Percentiles rank a stretch among this genome's conserved stretches.
phyloP scores from a whole-genome alignment of 2,329 filamentous ascomycete genomes.

The Xylariaceae sp. region DNA sequence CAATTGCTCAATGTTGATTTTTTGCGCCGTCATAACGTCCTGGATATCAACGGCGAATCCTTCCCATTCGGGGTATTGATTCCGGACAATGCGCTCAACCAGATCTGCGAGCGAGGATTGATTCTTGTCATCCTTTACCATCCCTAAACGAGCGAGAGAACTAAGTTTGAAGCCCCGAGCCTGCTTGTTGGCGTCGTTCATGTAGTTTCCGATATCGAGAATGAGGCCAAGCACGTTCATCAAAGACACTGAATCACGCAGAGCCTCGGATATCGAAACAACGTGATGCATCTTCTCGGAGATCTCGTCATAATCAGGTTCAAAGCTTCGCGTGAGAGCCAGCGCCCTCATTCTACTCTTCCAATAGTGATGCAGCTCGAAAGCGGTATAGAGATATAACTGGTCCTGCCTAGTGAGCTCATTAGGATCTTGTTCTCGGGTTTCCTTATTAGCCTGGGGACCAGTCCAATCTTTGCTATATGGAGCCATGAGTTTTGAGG shows the following conservation, averaged over 20 bases:
- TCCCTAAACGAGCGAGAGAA: constrained; percentile 83
- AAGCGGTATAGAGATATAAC: constrained; percentile 88
- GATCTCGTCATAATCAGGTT: constrained; percentile 88
- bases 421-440: constrained; percentile 76
- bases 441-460: constrained; percentile 71
- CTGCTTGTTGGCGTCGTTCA: constrained; percentile 99
- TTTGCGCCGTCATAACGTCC: constrained; percentile 74
- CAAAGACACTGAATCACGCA: constrained; percentile 84
- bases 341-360: constrained; percentile 94
- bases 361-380: constrained; percentile 96
- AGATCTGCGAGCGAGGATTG: constrained; percentile 93
- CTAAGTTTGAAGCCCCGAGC: constrained; percentile 96
- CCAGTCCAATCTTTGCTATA: constrained; percentile 97
- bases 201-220: constrained; percentile 97
- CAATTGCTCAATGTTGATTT: constrained; percentile 92
- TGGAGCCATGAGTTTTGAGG: constrained; percentile 83
- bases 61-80: constrained; percentile 96
- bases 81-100: constrained; percentile 92
- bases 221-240: constrained; percentile 97
- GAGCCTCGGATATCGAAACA: constrained; percentile 80
- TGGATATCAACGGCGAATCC: constrained; percentile 78
- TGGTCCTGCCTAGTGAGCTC: constrained; percentile 95
- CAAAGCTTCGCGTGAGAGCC: constrained; percentile 75
- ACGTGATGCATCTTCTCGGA: constrained; percentile 79
- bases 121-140: constrained; percentile 99